phyloP scores from a whole-genome alignment of 768 basidiomycete genomes.

The Gloeostereum incarnatum region DNA sequence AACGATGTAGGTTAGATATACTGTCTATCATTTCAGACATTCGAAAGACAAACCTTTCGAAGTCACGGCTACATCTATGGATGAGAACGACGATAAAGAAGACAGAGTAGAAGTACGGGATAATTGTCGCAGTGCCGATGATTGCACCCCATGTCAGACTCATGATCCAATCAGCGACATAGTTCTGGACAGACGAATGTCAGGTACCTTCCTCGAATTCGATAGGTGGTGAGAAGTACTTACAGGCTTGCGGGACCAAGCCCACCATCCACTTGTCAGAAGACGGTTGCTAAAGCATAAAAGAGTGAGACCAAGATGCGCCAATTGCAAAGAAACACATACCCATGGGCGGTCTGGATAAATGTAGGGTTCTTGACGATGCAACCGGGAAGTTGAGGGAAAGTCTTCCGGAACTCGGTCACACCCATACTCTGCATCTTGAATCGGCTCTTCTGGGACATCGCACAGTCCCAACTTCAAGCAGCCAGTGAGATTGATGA shows the following conservation, averaged over 20 bases:
- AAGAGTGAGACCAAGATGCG: not conserved
- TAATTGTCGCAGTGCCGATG: conserved; percentile 66
- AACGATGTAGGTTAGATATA: conserved; percentile 3
- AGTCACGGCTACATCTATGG: conserved; percentile 89
- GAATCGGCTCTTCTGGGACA: conserved; percentile 96
- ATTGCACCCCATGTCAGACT: conserved; percentile 78
- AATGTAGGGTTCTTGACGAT: conserved; percentile 79
- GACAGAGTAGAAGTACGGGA: conserved; percentile 94
- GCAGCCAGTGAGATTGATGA: not conserved
- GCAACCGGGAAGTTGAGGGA: conserved; percentile 87
- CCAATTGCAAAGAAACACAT: conserved; percentile 8
- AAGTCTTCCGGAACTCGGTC: conserved; percentile 76
- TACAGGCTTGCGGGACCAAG: conserved; percentile 86
- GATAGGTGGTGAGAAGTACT: conserved; percentile 14
- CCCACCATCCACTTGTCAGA: conserved; percentile 92
- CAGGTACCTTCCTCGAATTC: not conserved
- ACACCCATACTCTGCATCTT: conserved; percentile 96
- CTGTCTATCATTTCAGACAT: not conserved
- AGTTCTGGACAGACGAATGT: conserved; percentile 47
- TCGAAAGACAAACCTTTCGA: conserved; percentile 60
- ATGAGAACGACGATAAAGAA: conserved; percentile 93
- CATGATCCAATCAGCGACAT: conserved; percentile 89
- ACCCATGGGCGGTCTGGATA: conserved; percentile 94
- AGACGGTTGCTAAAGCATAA: conserved; percentile 62
- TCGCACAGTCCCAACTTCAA: conserved; percentile 81